These are phyloP conservation scores for Chrysopogon serrulatus DNA, from an alignment of 176 grass and related monocot species.

Conservation along the genomic window DNA sequence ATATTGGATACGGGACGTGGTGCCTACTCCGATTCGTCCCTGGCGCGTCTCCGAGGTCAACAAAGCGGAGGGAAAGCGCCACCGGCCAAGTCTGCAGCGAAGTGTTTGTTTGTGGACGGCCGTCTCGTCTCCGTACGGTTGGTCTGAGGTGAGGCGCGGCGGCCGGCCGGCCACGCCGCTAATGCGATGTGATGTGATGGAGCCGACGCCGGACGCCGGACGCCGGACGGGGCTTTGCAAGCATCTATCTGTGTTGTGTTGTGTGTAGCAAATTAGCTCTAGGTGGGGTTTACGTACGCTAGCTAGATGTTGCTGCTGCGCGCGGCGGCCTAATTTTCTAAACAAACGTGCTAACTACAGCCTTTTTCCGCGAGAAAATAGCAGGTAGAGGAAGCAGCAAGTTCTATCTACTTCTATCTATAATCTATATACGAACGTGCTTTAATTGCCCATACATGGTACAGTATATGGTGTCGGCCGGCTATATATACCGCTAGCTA, in stretches of 20 bases:
- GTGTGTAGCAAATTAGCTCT: no score
- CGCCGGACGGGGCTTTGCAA: not conserved
- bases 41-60: not conserved
- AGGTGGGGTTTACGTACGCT: not conserved
- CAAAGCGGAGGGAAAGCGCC: not conserved
- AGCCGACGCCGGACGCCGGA: no score
- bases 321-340: not conserved
- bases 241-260: no score
- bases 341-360: not conserved
- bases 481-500: no score
- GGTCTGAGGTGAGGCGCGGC: not conserved
- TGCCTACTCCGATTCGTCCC: not conserved
- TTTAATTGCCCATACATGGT: no score
- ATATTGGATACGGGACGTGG: not conserved
- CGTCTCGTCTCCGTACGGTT: not conserved
- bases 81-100: not conserved
- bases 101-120: not conserved
- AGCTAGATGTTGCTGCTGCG: not conserved
- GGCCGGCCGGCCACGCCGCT: not conserved
- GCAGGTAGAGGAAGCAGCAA: no score
- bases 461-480: no score
- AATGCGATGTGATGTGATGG: conserved; percentile 2
- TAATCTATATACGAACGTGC: no score
- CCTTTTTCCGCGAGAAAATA: no score
- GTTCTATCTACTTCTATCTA: no score